Evolutionary conservation across 345 rosid genomes (phyloP).

Genomic region (Hypericum perforatum): DNA sequence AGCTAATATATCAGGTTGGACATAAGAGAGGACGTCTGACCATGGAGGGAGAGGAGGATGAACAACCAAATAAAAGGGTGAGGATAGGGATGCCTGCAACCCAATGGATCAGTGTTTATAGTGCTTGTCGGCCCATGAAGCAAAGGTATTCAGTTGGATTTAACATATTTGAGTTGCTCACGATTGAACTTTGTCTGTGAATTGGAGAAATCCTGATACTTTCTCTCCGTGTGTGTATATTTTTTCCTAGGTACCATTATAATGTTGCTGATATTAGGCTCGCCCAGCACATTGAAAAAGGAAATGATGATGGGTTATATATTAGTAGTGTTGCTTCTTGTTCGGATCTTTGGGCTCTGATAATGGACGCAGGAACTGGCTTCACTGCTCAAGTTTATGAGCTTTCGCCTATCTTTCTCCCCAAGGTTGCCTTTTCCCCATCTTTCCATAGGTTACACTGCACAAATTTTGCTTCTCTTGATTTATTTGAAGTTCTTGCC

Average conservation of each 20-base stretch:
- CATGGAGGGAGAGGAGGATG: conserved; percentile 85
- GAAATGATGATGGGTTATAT: conserved; percentile 78
- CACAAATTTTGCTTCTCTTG: not conserved
- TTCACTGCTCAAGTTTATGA: conserved; percentile 72
- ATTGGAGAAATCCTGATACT: conserved; percentile 8
- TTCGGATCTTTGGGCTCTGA: conserved; percentile 89
- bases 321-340: conserved; percentile 90
- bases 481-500: not conserved
- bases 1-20: conserved; percentile 93
- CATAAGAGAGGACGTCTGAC: conserved; percentile 88
- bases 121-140: conserved; percentile 94
- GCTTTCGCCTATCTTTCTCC: conserved; percentile 68
- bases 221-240: conserved; percentile 2
- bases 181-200: not conserved
- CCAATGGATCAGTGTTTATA: conserved; percentile 95
- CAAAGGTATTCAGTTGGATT: conserved; percentile 48
- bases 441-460: not conserved
- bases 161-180: conserved; percentile 8
- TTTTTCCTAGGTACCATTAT: conserved; percentile 67
- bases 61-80: conserved; percentile 86
- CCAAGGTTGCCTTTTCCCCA: conserved; percentile 51
- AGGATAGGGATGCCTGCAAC: conserved; percentile 98
- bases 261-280: conserved; percentile 78
- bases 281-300: conserved; percentile 73
- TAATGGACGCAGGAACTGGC: conserved; percentile 97